These are phyloP conservation scores for Ceratobasidium sp. DNA, from an alignment of 1,284 basidiomycete genomes.

Conservation along the genomic window DNA sequence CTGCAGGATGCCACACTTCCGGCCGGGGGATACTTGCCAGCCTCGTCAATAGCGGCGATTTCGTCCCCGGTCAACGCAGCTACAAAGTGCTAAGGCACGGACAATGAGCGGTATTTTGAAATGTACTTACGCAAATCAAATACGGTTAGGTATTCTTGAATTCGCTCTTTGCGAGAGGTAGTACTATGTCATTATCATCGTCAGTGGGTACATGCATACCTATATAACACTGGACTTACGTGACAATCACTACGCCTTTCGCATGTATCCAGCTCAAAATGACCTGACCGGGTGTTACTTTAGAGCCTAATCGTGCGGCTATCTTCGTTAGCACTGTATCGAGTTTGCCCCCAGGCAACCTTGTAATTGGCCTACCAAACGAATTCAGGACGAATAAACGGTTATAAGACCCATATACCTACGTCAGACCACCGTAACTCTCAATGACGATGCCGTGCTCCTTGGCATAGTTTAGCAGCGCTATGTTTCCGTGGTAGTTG, in stretches of 20 bases:
- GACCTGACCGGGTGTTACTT: slow-evolving; percentile 73
- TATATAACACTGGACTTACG: slow-evolving; percentile 60
- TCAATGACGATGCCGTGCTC: slow-evolving; percentile 75
- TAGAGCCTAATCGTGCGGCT: slow-evolving; percentile 63
- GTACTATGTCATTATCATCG: slow-evolving; percentile 64
- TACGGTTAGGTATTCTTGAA: slow-evolving; percentile 75
- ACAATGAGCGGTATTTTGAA: too few relatives aligned
- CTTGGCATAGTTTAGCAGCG: slow-evolving; percentile 69
- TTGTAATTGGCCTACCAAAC: slow-evolving; percentile 71
- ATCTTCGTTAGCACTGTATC: slow-evolving; percentile 72
- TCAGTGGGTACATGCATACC: background rate
- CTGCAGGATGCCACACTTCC: too few relatives aligned
- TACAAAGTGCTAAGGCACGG: background rate
- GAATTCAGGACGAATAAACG: background rate
- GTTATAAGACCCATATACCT: background rate
- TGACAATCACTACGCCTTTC: slow-evolving; percentile 75
- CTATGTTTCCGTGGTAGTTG: slow-evolving; percentile 68
- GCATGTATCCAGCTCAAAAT: slow-evolving; percentile 75
- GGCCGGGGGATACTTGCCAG: slow-evolving; percentile 28
- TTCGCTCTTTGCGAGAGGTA: slow-evolving; percentile 72
- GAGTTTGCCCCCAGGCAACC: slow-evolving; percentile 72
- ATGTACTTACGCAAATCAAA: slow-evolving; percentile 66
- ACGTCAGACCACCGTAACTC: slow-evolving; percentile 77
- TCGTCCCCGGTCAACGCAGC: slow-evolving; percentile 40
- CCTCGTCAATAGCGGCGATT: slow-evolving; percentile 46